These are phyloP conservation scores for Cunninghamia lanceolata DNA, from an alignment of 75 land plant genomes.

Conservation along the genomic window DNA sequence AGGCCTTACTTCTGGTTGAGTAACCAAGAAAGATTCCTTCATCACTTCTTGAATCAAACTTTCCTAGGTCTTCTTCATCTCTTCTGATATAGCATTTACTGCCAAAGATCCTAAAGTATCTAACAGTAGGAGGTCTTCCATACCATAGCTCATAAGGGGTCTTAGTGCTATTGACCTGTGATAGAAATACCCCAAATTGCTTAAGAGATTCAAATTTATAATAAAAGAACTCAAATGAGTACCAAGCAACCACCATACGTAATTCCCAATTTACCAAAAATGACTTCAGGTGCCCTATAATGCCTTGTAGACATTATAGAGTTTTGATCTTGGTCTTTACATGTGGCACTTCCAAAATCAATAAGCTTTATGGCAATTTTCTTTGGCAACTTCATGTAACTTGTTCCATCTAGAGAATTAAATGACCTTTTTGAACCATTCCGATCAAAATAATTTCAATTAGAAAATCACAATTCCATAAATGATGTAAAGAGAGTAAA, in stretches of 20 bases:
- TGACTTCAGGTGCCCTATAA: too few species aligned
- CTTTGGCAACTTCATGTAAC: conserved; percentile 71
- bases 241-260: background rate
- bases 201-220: background rate
- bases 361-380: conserved; percentile 95
- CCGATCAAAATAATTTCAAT: background rate
- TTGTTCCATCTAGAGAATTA: too few species aligned
- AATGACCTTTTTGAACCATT: too few species aligned
- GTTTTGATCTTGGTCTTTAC: conserved; percentile 61
- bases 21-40: too few species aligned
- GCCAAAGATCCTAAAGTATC: too few species aligned
- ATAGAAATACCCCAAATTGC: background rate
- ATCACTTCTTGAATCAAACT: too few species aligned
- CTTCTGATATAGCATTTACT: too few species aligned
- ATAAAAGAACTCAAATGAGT: background rate
- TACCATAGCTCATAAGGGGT: too few species aligned
- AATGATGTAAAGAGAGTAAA: background rate
- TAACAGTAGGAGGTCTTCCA: too few species aligned
- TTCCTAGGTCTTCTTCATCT: too few species aligned
- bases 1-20: too few species aligned
- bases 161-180: too few species aligned
- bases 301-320: conserved; percentile 92
- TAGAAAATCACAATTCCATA: background rate
- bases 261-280: conserved; percentile 1
- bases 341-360: conserved; percentile 93